phyloP scores from a whole-genome alignment of 1,284 basidiomycete species.

The Cryptococcus sp. region DNA sequence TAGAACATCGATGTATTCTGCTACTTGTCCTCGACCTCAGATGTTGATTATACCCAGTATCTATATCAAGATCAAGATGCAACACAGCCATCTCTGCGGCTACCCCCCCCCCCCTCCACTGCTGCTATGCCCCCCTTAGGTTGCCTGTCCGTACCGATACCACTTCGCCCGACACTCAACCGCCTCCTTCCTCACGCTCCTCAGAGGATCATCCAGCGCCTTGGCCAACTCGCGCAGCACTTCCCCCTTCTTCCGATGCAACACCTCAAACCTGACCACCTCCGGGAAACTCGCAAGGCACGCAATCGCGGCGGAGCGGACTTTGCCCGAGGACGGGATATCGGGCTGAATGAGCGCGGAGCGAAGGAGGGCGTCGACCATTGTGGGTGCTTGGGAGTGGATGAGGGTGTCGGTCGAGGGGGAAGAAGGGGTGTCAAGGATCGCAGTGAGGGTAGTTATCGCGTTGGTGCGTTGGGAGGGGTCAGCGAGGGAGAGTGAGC shows the following conservation, averaged over 20 bases:
- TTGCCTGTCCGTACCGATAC: constrained; percentile 34
- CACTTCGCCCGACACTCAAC: constrained; percentile 68
- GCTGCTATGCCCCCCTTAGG: background rate
- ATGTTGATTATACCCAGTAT: background rate
- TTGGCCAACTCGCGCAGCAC: constrained; percentile 72
- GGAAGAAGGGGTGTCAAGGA: constrained; percentile 56
- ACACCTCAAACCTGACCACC: constrained; percentile 69
- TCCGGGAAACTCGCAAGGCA: constrained; percentile 70
- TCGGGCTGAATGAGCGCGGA: constrained; percentile 49
- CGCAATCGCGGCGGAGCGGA: constrained; percentile 70
- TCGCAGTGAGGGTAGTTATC: constrained; percentile 71
- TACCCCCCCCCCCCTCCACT: no score
- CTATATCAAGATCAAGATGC: background rate
- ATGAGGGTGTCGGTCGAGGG: background rate
- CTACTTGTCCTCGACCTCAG: no score
- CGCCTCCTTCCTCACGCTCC: constrained; percentile 74
- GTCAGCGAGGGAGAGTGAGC: constrained; percentile 74
- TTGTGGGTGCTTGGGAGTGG: constrained; percentile 16
- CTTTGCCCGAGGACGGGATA: constrained; percentile 48
- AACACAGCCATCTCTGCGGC: background rate
- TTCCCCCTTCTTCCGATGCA: constrained; percentile 67
- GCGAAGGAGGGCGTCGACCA: constrained; percentile 69
- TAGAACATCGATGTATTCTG: no score
- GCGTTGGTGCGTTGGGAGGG: constrained; percentile 70
- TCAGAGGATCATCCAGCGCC: constrained; percentile 78